Base-by-base conservation (phyloP, 1,284 basidiomycete species). In the Cryptococcus depauperatus region DNA sequence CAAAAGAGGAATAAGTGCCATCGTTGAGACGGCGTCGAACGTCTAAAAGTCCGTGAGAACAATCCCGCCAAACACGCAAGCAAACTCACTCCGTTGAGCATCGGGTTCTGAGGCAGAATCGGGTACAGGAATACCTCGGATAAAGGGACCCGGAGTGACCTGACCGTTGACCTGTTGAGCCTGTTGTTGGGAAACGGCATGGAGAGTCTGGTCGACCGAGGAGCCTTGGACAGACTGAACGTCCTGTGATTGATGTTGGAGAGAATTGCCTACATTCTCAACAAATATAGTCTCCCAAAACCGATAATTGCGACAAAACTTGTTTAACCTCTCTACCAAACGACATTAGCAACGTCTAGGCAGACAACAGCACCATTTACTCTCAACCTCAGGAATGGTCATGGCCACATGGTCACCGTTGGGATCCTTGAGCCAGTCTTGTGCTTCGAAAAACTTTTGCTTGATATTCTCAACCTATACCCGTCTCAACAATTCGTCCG, bases 281-380 rank as follows among this genome's bases (percentile, higher is more conserved):
- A 40, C 38, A 29, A 40, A 40, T n/a, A 40, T 40, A 8, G 38
- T 40, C 27, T 40, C 38, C 38, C 38, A 40, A 28, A 40, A 40
- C 13, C 38, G 38, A 19, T 40, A 40, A 18, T 40, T 40, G 38
- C 38, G 38, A 11, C 38, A 40, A 11, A 40, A 28, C 38, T 40
- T 40, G 27, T 40, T 40, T 16, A 40, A 28, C 19, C 30, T 40
- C 22, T 40, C 38, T 40, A 28, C n/a, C 13, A 29, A 13, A 19
- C 6, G 35, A n/a, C n/a, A n/a, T 37, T 22, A 37, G 35, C 19
- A 10, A 19, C 32, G 7, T 8, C n/a, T n/a, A n/a, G n/a, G n/a
- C n/a, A n/a, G n/a, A n/a, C n/a, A n/a, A n/a, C n/a, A n/a, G 11
- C 9, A 5, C 8, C 9, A 19, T 28, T 30, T 21, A 40, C 38